Percentiles rank a stretch among this genome's conserved stretches.
phyloP scores from a whole-genome alignment of 1,284 basidiomycete genomes.

The Cutaneotrichosporon sp. region DNA sequence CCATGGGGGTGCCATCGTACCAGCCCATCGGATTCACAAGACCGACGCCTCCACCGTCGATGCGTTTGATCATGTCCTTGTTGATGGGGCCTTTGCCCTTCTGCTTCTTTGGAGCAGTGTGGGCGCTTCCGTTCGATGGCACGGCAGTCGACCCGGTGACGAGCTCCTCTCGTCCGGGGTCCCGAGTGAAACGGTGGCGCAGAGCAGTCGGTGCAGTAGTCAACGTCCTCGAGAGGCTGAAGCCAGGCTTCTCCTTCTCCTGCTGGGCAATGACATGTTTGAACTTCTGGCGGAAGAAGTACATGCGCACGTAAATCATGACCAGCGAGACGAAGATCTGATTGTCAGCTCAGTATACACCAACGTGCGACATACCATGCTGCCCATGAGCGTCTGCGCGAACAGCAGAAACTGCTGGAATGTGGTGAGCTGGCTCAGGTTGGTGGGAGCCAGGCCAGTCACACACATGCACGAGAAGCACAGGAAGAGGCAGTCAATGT shows the following conservation, averaged over 20 bases:
- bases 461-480: constrained; percentile 59
- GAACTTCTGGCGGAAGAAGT: constrained; percentile 75
- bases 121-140: no score
- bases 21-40: constrained; percentile 76
- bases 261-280: constrained; percentile 63
- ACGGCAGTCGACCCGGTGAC: background rate
- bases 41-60: constrained; percentile 71
- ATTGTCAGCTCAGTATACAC: background rate
- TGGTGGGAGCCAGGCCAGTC: constrained; percentile 57
- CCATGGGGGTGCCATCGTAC: constrained; percentile 38
- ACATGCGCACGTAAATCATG: constrained; percentile 53
- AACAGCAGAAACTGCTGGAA: constrained; percentile 58
- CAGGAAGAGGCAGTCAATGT: constrained; percentile 57
- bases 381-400: constrained; percentile 52
- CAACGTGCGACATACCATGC: constrained; percentile 39
- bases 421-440: constrained; percentile 55
- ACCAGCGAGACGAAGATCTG: constrained; percentile 51
- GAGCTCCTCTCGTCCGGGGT: background rate
- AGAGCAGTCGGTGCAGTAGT: constrained; percentile 35
- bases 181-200: constrained; percentile 32
- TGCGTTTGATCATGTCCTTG: constrained; percentile 80
- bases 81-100: constrained; percentile 32
- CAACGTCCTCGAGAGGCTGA: constrained; percentile 38
- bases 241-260: constrained; percentile 21
- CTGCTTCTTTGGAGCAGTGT: background rate